These are phyloP conservation scores for Pyrenula massariospora DNA, from an alignment of 495 filamentous ascomycete species.

Conservation along the genomic window DNA sequence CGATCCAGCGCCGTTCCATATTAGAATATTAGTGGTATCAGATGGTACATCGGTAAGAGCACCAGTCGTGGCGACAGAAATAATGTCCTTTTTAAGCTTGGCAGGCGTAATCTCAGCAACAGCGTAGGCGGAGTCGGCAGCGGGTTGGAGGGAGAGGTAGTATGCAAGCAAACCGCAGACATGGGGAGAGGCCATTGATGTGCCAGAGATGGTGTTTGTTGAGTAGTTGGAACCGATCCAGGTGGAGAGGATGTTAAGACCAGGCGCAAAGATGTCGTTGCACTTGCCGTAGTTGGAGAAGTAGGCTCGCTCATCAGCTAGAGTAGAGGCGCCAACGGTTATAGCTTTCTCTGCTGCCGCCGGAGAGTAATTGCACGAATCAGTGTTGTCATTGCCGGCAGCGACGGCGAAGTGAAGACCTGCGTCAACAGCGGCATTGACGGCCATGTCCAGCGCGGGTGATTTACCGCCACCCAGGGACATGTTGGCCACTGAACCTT, in stretches of 20 bases:
- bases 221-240: constrained; percentile 95
- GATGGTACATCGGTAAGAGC: constrained; percentile 73
- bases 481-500: constrained; percentile 99
- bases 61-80: constrained; percentile 70
- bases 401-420: constrained; percentile 97
- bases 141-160: constrained; percentile 89
- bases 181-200: constrained; percentile 98
- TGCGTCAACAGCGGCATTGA: constrained; percentile 82
- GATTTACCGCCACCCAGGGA: constrained; percentile 95
- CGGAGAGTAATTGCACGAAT: constrained; percentile 99
- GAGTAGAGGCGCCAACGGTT: constrained; percentile 89
- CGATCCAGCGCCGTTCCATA: constrained; percentile 96
- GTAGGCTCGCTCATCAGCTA: constrained; percentile 93
- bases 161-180: constrained; percentile 95
- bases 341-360: constrained; percentile 86
- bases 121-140: constrained; percentile 76
- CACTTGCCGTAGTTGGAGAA: constrained; percentile 99
- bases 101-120: constrained; percentile 82
- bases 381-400: constrained; percentile 95
- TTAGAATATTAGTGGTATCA: constrained; percentile 77
- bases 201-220: constrained; percentile 97
- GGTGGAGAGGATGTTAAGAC: constrained; percentile 91
- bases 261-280: constrained; percentile 98
- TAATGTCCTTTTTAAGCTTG: constrained; percentile 82
- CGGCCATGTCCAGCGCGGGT: constrained; percentile 73